Evolutionary conservation across 2,329 filamentous ascomycete species (phyloP), one percentile per base, ranked within the genome.

Genomic region (Dactylellina leptospora): DNA sequence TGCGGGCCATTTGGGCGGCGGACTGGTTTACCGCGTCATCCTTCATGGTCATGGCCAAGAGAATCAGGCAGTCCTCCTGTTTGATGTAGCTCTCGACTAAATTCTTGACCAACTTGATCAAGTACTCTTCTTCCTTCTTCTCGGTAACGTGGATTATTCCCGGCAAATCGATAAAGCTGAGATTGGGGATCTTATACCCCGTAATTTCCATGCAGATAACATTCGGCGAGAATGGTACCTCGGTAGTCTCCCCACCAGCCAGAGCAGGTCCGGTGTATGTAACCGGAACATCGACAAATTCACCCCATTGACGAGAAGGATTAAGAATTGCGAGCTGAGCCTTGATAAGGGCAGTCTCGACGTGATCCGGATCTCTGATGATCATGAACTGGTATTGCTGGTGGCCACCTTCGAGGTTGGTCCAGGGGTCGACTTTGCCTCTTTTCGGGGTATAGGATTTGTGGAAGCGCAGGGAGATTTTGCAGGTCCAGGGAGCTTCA

Each of bases 141-240:
- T 77, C 76, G 1, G 76, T 77, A 3, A 75, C 76, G 36, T 77
- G 76, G 30, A 77, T 76, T 11, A 77, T 74, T 44, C 76, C 76
- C 6, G 76, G 76, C 23, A 77, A 61, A 60, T 77, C 76, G 70
- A 77, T 77, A 44, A 77, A 77, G 11, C 75, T 75, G 23, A 77
- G 66, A 61, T 77, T 76, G 5, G 76, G 76, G 28, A 77, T 62
- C 28, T 74, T 73, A 13, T 71, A 70, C 3, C 74, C 76, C 2
- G 74, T 76, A 23, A 77, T 77, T 56, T 77, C 76, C 74, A 77
- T 75, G 36, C 75, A 76, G 33, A 77, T 75, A 6, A 77, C 76
- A 45, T 77, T 77, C 13, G 76, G 76, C 10, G 74, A 76, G 51
- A 77, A 77, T 22, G 75, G 76, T 2, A 77, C 75, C 27, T 77